Evolutionary conservation across 257 asterid species (phyloP).

Genomic region (Forsythia viridissima): DNA sequence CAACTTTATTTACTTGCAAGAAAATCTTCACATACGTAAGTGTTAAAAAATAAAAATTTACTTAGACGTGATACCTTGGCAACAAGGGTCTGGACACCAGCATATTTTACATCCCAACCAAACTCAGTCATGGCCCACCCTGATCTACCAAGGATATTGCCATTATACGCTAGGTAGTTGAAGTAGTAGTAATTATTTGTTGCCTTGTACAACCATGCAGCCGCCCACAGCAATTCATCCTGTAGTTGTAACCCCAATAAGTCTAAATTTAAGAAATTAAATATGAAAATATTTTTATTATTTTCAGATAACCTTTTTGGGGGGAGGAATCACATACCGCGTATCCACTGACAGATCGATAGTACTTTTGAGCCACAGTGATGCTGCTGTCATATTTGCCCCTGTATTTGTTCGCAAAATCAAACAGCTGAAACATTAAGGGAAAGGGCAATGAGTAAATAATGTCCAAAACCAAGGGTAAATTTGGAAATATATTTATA

Average conservation of each 20-base stretch:
- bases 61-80: constrained; percentile 54
- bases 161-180: constrained; percentile 75
- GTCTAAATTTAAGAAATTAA: not conserved
- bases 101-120: constrained; percentile 97
- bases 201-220: constrained; percentile 97
- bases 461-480: too few relatives aligned
- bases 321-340: constrained; percentile 57
- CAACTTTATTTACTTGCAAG: too few relatives aligned
- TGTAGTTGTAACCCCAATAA: not conserved
- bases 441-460: not conserved
- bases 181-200: constrained; percentile 64
- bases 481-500: too few relatives aligned
- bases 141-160: constrained; percentile 85
- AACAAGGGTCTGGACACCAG: constrained; percentile 89
- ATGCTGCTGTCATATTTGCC: constrained; percentile 96
- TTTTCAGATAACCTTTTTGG: not conserved
- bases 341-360: constrained; percentile 95
- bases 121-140: constrained; percentile 98
- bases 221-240: constrained; percentile 98
- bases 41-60: too few relatives aligned
- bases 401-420: constrained; percentile 91
- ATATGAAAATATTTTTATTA: too few relatives aligned
- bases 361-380: constrained; percentile 82
- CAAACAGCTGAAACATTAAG: constrained; percentile 66
- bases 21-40: too few relatives aligned